Percentiles rank a stretch among this genome's conserved stretches.
These are phyloP conservation scores for Tricholomella constricta DNA, from an alignment of 768 basidiomycete species.

Conservation along the genomic window DNA sequence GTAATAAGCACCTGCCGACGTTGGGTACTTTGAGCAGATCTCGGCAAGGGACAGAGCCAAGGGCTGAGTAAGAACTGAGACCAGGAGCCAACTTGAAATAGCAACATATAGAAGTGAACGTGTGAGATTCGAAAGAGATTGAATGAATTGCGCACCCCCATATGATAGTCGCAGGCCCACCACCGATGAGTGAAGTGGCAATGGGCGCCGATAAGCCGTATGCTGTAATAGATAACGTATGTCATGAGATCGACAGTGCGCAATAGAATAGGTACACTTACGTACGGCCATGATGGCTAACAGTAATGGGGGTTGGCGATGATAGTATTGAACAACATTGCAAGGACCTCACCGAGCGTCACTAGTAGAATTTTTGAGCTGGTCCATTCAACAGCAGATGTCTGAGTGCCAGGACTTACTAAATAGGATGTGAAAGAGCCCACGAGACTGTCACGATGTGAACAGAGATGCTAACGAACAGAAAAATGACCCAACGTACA, in stretches of 20 bases:
- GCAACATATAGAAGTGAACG: not conserved
- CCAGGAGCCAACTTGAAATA: slow-evolving; percentile 46
- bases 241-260: not conserved
- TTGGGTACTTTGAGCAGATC: slow-evolving; percentile 62
- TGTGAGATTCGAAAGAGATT: not conserved
- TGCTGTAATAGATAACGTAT: slow-evolving; percentile 31
- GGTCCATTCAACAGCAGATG: not conserved
- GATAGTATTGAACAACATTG: no score
- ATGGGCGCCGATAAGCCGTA: slow-evolving; percentile 59
- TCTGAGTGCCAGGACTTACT: slow-evolving; percentile 36
- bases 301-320: not conserved
- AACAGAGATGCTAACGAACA: not conserved
- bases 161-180: slow-evolving; percentile 57
- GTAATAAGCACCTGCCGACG: slow-evolving; percentile 64
- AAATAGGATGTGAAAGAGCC: slow-evolving; percentile 53
- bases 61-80: slow-evolving; percentile 47
- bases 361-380: slow-evolving; percentile 30
- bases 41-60: slow-evolving; percentile 59
- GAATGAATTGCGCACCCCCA: slow-evolving; percentile 47
- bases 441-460: slow-evolving; percentile 40
- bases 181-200: slow-evolving; percentile 54
- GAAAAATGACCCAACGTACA: slow-evolving; percentile 28
- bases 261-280: slow-evolving; percentile 30
- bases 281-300: slow-evolving; percentile 65
- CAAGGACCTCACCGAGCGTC: slow-evolving; percentile 48